These are phyloP conservation scores for Effrenium voratum DNA, from an alignment of 73 alveolate species.

Conservation along the genomic window DNA sequence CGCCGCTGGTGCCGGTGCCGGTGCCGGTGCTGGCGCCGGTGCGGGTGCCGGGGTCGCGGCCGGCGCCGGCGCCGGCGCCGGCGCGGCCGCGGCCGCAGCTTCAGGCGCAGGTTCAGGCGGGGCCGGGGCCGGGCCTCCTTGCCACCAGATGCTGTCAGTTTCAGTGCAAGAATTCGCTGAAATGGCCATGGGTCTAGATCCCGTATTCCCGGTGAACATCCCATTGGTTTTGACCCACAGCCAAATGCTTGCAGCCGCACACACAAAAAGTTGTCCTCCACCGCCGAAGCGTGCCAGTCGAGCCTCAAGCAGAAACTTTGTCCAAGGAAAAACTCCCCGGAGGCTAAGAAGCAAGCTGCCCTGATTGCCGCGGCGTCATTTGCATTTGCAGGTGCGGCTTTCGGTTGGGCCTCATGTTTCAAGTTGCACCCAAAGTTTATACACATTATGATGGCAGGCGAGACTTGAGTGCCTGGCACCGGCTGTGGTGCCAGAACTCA, in stretches of 20 bases:
- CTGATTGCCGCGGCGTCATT: constrained; percentile 40
- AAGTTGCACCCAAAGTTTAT: too few relatives aligned
- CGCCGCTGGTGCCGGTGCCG: neutral
- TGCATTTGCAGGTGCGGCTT: neutral
- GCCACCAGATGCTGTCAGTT: neutral
- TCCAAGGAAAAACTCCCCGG: neutral
- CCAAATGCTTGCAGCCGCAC: neutral
- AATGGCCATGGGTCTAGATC: neutral
- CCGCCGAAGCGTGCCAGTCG: constrained; percentile 68
- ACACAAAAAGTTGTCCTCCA: neutral
- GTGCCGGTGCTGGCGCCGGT: constrained; percentile 2
- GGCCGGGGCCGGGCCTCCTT: neutral
- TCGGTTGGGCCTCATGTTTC: constrained; percentile 49
- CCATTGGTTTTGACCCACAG: neutral
- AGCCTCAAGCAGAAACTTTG: neutral
- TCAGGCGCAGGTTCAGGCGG: neutral
- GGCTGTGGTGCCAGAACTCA: constrained; percentile 31
- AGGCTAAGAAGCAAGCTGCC: constrained; percentile 16
- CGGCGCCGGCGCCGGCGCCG: neutral
- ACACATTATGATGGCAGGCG: too few relatives aligned
- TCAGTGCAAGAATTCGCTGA: neutral
- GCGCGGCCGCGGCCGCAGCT: constrained; percentile 4
- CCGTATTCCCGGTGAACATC: neutral
- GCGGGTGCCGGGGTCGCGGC: constrained; percentile 38
- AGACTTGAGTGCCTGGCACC: too few relatives aligned